Percentiles rank a stretch among this genome's conserved stretches.
phyloP scores from a whole-genome alignment of 306 rosid genomes.

The Cucumis sativus region Cucumber_9930_V3 NC_026657.2:39854501-39855000 shows the following conservation, averaged over 20 bases:
- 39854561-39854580: background rate
- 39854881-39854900: conserved; percentile 17
- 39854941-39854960: conserved; percentile 7
- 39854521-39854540: background rate
- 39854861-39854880: background rate
- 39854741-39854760: background rate
- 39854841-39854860: background rate
- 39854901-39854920: conserved; percentile 13
- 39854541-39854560: background rate
- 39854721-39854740: background rate
- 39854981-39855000: conserved; percentile 11
- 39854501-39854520: background rate
- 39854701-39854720: background rate
- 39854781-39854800: background rate
- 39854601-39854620: background rate
- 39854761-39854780: background rate
- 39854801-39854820: background rate
- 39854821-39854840: background rate
- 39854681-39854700: background rate
- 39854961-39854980: conserved; percentile 4
- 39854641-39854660: background rate
- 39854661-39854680: background rate
- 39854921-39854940: background rate
- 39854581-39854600: background rate
- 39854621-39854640: background rate